Conservation (phyloP, 2,329 filamentous ascomycete species). For the Rhytidhysteron rufulum region DNA sequence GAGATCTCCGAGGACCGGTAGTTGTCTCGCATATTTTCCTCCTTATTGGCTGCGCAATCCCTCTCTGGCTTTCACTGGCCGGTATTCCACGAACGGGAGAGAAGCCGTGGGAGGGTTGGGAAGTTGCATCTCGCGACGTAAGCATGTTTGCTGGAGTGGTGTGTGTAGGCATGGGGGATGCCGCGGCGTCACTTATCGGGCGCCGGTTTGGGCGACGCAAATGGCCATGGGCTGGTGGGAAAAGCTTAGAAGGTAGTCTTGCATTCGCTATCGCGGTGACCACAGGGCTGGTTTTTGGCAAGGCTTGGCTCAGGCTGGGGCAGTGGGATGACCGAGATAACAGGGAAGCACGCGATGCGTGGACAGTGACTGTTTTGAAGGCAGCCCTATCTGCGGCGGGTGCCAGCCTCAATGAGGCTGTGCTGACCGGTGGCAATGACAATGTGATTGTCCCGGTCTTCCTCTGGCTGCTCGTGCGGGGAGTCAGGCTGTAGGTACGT, state of each 20-base stretch:
- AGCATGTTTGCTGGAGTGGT: slow-evolving; percentile 91
- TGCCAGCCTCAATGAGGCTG: slow-evolving; percentile 89
- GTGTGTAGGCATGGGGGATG: slow-evolving; percentile 93
- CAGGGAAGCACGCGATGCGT: slow-evolving; percentile 8
- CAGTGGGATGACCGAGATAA: slow-evolving; percentile 57
- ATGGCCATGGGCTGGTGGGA: slow-evolving; percentile 96
- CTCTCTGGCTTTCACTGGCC: slow-evolving; percentile 83
- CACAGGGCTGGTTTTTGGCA: slow-evolving; percentile 65
- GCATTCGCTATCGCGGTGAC: slow-evolving; percentile 83
- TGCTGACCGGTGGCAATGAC: slow-evolving; percentile 94
- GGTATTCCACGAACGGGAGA: slow-evolving; percentile 57
- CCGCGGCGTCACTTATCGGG: slow-evolving; percentile 85
- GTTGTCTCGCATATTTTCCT: slow-evolving; percentile 96
- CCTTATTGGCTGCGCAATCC: slow-evolving; percentile 89
- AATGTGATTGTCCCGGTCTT: slow-evolving; percentile 95
- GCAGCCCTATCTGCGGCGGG: slow-evolving; percentile 42
- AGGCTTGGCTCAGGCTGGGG: slow-evolving; percentile 71
- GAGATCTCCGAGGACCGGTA: slow-evolving; percentile 88
- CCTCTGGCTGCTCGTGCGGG: slow-evolving; percentile 87
- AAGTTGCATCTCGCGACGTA: slow-evolving; percentile 65
- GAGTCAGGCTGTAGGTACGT: slow-evolving; percentile 60
- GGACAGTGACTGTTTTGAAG: slow-evolving; percentile 1
- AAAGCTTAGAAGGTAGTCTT: slow-evolving; percentile 81
- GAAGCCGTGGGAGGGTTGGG: slow-evolving; percentile 67
- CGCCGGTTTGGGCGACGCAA: slow-evolving; percentile 80